Base-by-base conservation (phyloP, 345 rosid genomes). In the Pistacia integerrima region DNA sequence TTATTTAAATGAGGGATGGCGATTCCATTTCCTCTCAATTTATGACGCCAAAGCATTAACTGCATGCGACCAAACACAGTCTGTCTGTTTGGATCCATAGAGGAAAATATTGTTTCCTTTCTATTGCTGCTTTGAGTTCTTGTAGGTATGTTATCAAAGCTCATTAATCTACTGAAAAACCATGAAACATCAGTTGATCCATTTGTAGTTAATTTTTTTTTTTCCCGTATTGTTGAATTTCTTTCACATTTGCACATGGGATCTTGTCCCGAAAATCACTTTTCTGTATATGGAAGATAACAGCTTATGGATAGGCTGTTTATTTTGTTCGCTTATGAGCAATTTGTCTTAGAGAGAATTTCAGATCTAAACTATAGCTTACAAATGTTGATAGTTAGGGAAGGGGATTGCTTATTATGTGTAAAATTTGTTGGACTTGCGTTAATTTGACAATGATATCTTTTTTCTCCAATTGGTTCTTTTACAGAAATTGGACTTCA, bases 401-500 rank as follows among this genome's bases (percentile, higher is more conserved):
- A 68, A 48, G 18, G 63, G 58, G 59, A 13, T 76, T 49, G 70
- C 44, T 41, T 41, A 6, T 41, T 41, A 41, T 41, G 46, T 7
- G 8, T 41, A 7, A 41, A 7, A 8, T 41, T 41, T 41, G 46
- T 41, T 20, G 9, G 22, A 56, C 41, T 10, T 44, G 46, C 61
- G 46, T 48, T 63, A 70, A 68, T 71, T 12, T 79, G 57, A 70
- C 70, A 58, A 68, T 66, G 55, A 36, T 41, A 14, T 64, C 44
- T 11, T 25, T 62, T 49, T 49, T 61, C 13, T 33, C 17, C 14
- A 14, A 64, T 64, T 48, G 70, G 54, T 64, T 13, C 25, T 72
- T 71, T 28, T 25, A 56, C 92, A 97, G 99, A 97, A 90, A 90
- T 64, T 91, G 88, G 97, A 97, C 84, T 97, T 97, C 89, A 97